Base-by-base conservation (phyloP, 371 early-diverging fungal species). In the Umbelopsis sp. region DNA sequence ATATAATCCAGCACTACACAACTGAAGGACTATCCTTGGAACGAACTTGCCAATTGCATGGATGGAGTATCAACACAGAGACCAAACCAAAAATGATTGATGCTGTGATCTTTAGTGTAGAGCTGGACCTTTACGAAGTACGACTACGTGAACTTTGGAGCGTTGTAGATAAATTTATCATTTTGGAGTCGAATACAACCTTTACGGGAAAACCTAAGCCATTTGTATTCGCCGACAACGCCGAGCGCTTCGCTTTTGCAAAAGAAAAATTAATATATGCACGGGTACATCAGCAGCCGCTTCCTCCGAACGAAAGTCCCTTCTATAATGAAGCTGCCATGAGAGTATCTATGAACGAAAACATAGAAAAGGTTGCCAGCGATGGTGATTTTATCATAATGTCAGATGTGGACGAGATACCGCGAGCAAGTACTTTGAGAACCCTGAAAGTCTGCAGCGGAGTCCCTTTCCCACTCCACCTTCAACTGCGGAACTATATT, bases 401-500 rank as follows among this genome's bases (percentile, higher is more conserved):
- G 68, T 69, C 72, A 4, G 80, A 80, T 66, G 76, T 75, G 24
- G 80, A 77, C 57, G 80, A 80, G 63, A 48, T 76, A 3, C 57
- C 72, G 1, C 57, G 73, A 50, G 65, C 53, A 7, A 65, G 73
- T 22, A 74, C 75, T 0, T n/a, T 80, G 14, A 57, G 69, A 18
- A 14, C 76, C 2, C 8, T 76, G 16, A 75, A 72, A 32, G 46
- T 37, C 1, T 88, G 89, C 68, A 50, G 70, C 4, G 80, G 76
- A n/a, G 73, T 78, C 5, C 89, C 89, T 9, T 65, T 69, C 11
- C 63, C 72, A 6, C 50, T 88, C 16, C 85, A 86, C 68, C 67
- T 88, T 18, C 81, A 82, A 37, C 70, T 86, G 32, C 68, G 72
- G 14, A 80, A 82, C 65, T 88, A 82, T 71, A 38, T 88, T 7